phyloP scores from a whole-genome alignment of 164 flowering plant species.

The Sedum album region DNA sequence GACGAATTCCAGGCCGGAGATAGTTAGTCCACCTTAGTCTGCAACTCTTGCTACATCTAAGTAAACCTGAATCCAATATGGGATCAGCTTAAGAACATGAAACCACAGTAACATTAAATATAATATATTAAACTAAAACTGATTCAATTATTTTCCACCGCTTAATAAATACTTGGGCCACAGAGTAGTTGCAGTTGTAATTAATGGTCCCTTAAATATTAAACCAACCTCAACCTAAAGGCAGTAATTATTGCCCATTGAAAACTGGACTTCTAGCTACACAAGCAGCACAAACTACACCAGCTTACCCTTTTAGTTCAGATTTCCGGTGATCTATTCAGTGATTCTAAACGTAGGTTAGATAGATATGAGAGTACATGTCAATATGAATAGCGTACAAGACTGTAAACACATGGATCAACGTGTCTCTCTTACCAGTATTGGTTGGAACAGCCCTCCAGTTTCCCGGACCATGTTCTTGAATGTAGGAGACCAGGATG shows the following conservation, averaged over 20 bases:
- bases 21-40: slow-evolving; percentile 90
- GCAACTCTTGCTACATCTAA: slow-evolving; percentile 85
- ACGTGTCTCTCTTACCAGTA: slow-evolving; percentile 50
- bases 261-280: not conserved
- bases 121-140: not conserved
- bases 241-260: not conserved
- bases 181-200: not conserved
- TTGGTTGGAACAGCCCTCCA: slow-evolving; percentile 91
- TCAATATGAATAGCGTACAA: no score
- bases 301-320: not conserved
- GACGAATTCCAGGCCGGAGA: slow-evolving; percentile 82
- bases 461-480: slow-evolving; percentile 87
- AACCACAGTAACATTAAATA: no score
- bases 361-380: not conserved
- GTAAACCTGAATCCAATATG: slow-evolving; percentile 18
- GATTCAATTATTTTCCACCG: slow-evolving; percentile 5
- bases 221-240: slow-evolving; percentile 16
- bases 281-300: not conserved
- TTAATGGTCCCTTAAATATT: slow-evolving; percentile 14
- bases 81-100: no score
- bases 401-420: no score
- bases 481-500: slow-evolving; percentile 78
- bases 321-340: no score
- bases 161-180: not conserved
- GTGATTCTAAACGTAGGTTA: no score